Evolutionary conservation across 495 filamentous ascomycete genomes (phyloP).

Genomic region (Xylaria scruposa): DNA sequence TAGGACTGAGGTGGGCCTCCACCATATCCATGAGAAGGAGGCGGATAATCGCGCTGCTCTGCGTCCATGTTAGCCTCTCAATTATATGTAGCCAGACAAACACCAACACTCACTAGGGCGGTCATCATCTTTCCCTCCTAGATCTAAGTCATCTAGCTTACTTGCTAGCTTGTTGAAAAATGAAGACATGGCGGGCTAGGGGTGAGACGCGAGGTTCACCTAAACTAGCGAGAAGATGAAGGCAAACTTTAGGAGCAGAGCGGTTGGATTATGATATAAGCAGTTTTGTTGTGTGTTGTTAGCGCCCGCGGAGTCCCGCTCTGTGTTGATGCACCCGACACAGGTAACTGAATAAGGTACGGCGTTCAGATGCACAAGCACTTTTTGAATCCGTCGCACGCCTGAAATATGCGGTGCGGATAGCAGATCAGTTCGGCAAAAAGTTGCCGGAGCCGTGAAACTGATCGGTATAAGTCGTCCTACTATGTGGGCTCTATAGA

Average conservation of each 20-base stretch:
- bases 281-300: not conserved
- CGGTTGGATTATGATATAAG: not conserved
- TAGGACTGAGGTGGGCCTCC: constrained; percentile 25
- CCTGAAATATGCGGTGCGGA: not conserved
- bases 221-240: not conserved
- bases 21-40: constrained; percentile 37
- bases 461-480: not conserved
- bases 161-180: constrained; percentile 38
- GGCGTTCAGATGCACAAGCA: not conserved
- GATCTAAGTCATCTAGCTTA: constrained; percentile 37
- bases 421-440: not conserved
- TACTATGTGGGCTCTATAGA: not conserved
- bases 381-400: not conserved
- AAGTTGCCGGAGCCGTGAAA: constrained; percentile 12
- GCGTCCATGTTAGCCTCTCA: not conserved
- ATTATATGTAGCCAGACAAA: not conserved
- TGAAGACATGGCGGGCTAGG: constrained; percentile 34
- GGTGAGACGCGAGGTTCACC: not conserved
- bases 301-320: constrained; percentile 3
- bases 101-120: constrained; percentile 1
- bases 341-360: not conserved
- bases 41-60: constrained; percentile 35
- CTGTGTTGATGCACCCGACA: not conserved
- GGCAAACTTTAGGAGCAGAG: not conserved
- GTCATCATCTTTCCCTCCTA: constrained; percentile 31